Percentiles rank a stretch among this genome's conserved stretches.
Evolutionary conservation across 768 basidiomycete genomes (phyloP).

Genomic region (Kwoniella botswanensis): DNA sequence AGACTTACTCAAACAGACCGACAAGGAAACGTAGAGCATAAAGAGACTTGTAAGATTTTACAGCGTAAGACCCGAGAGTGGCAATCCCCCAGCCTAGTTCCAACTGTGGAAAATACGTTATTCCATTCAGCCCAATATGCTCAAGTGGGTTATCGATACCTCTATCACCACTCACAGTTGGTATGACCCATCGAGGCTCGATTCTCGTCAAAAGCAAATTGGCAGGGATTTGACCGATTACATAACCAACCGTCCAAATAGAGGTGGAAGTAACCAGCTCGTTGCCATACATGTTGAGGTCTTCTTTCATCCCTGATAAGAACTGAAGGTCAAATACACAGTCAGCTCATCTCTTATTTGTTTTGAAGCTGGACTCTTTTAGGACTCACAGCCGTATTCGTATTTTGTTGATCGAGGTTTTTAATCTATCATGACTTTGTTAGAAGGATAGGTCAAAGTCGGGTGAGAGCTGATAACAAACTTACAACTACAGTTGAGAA

Average conservation of each 20-base stretch:
- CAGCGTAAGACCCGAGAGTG: constrained; percentile 47
- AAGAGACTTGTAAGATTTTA: constrained; percentile 42
- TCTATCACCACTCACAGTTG: constrained; percentile 19
- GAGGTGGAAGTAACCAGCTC: constrained; percentile 41
- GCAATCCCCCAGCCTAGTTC: constrained; percentile 51
- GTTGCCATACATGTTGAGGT: constrained; percentile 44
- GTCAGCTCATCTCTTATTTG: neutral
- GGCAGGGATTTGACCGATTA: constrained; percentile 36
- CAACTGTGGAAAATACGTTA: constrained; percentile 17
- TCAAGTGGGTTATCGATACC: too few relatives aligned
- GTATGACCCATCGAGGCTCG: constrained; percentile 50
- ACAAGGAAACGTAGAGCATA: constrained; percentile 54
- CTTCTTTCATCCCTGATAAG: constrained; percentile 49
- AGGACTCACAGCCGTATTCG: constrained; percentile 39
- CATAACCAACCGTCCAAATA: constrained; percentile 46
- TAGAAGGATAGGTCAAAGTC: too few relatives aligned
- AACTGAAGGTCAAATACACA: constrained; percentile 12
- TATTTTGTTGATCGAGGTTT: constrained; percentile 40
- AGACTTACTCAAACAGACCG: constrained; percentile 48
- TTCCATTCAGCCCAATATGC: too few relatives aligned
- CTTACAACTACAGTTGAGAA: neutral
- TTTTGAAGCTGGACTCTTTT: too few relatives aligned
- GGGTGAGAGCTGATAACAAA: neutral
- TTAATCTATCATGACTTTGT: constrained; percentile 16
- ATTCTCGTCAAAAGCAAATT: constrained; percentile 47